Conservation (phyloP, 768 basidiomycete genomes). For the Boletus sensibilis region DNA sequence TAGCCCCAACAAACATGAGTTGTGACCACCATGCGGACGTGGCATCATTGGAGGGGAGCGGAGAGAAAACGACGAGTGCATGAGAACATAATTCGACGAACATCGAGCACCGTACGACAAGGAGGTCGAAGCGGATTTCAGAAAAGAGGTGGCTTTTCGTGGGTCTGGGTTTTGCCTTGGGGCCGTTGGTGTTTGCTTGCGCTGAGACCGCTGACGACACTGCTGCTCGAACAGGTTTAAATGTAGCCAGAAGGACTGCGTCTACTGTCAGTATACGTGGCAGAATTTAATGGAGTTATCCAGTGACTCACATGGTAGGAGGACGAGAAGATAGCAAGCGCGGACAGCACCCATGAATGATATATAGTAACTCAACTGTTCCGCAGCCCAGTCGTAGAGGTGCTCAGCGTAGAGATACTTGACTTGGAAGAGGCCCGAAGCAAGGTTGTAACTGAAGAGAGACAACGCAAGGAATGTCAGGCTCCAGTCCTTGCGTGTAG, state of each 20-base stretch:
- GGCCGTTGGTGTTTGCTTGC: constrained; percentile 3
- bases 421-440: constrained; percentile 68
- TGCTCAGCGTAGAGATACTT: constrained; percentile 81
- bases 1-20: constrained; percentile 54
- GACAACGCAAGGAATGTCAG: constrained; percentile 65
- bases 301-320: constrained; percentile 60
- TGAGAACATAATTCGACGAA: constrained; percentile 68
- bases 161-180: constrained; percentile 41
- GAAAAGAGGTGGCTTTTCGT: constrained; percentile 51
- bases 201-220: constrained; percentile 5
- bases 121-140: constrained; percentile 68
- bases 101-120: constrained; percentile 62
- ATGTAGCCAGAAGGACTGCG: constrained; percentile 57
- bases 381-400: constrained; percentile 65
- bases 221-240: constrained; percentile 46
- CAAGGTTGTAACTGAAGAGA: constrained; percentile 62
- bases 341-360: constrained; percentile 64
- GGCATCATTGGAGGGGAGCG: constrained; percentile 39
- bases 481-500: constrained; percentile 65
- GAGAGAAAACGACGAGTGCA: constrained; percentile 53
- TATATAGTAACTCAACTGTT: constrained; percentile 74
- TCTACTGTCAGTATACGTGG: constrained; percentile 30
- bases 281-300: constrained; percentile 23
- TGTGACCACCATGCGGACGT: constrained; percentile 32
- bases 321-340: constrained; percentile 61